Evolutionary conservation across 73 alveolate genomes (phyloP), one percentile per base, ranked within the genome.

Genomic region (Symbiodinium natans): DNA sequence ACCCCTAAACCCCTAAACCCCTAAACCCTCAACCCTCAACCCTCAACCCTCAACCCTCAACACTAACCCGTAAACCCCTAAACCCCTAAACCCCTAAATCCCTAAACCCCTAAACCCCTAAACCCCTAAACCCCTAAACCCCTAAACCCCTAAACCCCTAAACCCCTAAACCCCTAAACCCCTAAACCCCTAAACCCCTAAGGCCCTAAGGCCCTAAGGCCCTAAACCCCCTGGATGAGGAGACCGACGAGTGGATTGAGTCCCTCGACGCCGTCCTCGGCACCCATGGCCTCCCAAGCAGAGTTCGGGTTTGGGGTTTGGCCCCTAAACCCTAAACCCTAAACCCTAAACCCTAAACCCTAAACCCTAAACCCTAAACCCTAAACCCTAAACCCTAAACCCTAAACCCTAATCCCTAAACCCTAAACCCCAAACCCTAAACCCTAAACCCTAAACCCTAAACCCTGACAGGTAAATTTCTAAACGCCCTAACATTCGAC

Each of bases 231-330:
- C n/a, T 17, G 46, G 29, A 36, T 15, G 15, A 90, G 97, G 97
- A 90, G 71, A 90, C 97, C 15, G 97, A 90, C 46, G 97, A 90
- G 42, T 90, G 97, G 97, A 19, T 90, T 11, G 97, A 90, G 54
- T 90, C 97, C 52, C 88, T 90, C 77, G 97, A 90, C 15, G 97
- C 97, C 19, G 74, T 90, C 31, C 48, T 90, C 21, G 48, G 39
- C 36, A 90, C 73, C 27, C 86, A 90, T 25, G 97, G 97, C 54
- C 41, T 39, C 92, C 10, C 2, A 27, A 40, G 7, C 34, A 5
- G 36, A 19, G 8, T 63, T 46, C 0, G 0, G 59, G 59, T 46
- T 2, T 46, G 5, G 59, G 59, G 59, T 7, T 56, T 21, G 63
- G 63, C 19, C 56, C 56, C 56, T 43, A 43, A 43, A 43, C 56